Evolutionary conservation across 371 early-diverging fungal species (phyloP), one percentile per base, ranked within the genome.

Genomic region (Catenaria anguillulae): DNA sequence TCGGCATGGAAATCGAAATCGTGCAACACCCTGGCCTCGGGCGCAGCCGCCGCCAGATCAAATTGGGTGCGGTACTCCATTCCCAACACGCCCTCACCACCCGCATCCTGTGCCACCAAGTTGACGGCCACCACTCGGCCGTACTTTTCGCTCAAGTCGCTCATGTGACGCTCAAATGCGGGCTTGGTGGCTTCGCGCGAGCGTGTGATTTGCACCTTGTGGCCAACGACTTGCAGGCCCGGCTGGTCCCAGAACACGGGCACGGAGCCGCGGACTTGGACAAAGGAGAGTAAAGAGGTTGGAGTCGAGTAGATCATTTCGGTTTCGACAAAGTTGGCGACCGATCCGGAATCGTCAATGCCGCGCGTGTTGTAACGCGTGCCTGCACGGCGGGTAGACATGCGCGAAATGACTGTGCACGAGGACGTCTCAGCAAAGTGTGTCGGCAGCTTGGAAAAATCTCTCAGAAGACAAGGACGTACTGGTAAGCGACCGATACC

Each of bases 321-420:
- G 23, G 87, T 83, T 82, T 99, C 98, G 4, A 98, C 98, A 74
- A 89, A 94, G 73, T 99, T 99, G 23, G 98, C 92, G 12, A 91
- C 93, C 71, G 93, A 79, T 26, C 99, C 99, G 65, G 87, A 84
- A 65, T 95, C 93, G 68, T 99, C 92, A 33, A 96, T 83, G 12
- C 99, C 99, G 61, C 99, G 81, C 0, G 94, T 84, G 68, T 89
- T 87, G 70, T 88, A 98, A 58, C 99, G 83, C 37, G 97, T 93
- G 2, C 92, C 92, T 21, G 12, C 34, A 43, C 33, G 33, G 5
- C 2, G 3, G 1, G 37, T 66, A 35, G 33, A 64, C 45, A 58
- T n/a, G 56, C 61, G 35, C 42, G n/a, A 24, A 17, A 35, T 33
- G 54, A 36, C 59, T n/a, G 29, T 35, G 4, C 10, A 52, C 23